Percentiles rank a stretch among this genome's conserved stretches.
These are phyloP conservation scores for Myxozyma monticola DNA, from an alignment of 805 yeast species.

Conservation along the genomic window DNA sequence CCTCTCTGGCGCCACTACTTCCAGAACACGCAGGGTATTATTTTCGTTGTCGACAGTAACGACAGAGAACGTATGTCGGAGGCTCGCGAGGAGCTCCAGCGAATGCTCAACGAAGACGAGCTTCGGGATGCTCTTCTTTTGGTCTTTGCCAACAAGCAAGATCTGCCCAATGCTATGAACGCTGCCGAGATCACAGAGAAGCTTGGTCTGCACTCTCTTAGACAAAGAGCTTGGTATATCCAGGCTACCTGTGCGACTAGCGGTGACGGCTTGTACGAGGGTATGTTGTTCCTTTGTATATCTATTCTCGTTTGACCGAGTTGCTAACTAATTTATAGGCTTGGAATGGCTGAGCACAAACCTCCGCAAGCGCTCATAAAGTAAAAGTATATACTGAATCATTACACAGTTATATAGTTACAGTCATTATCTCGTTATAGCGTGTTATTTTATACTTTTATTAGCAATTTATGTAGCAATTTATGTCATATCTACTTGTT, in stretches of 20 bases:
- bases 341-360: constrained; percentile 32
- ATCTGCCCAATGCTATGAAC: constrained; percentile 65
- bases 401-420: constrained; percentile 10
- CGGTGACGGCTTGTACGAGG: constrained; percentile 87
- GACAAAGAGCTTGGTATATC: constrained; percentile 83
- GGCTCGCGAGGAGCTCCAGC: constrained; percentile 72
- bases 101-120: constrained; percentile 80
- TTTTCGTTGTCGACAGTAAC: constrained; percentile 84
- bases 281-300: constrained; percentile 37
- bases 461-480: constrained; percentile 23
- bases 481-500: constrained; percentile 13
- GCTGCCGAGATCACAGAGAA: constrained; percentile 78
- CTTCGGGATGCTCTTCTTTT: constrained; percentile 75
- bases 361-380: constrained; percentile 31
- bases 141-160: constrained; percentile 89
- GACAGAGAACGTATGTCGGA: constrained; percentile 72
- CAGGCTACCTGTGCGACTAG: constrained; percentile 87
- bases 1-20: constrained; percentile 95
- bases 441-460: constrained; percentile 15
- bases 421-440: constrained; percentile 22
- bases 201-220: constrained; percentile 61
- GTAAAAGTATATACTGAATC: constrained; percentile 3
- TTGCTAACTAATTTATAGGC: constrained; percentile 17
- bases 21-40: constrained; percentile 88
- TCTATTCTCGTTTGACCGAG: not conserved